Conservation (phyloP, 768 basidiomycete species). For the Boletus sp. region DNA sequence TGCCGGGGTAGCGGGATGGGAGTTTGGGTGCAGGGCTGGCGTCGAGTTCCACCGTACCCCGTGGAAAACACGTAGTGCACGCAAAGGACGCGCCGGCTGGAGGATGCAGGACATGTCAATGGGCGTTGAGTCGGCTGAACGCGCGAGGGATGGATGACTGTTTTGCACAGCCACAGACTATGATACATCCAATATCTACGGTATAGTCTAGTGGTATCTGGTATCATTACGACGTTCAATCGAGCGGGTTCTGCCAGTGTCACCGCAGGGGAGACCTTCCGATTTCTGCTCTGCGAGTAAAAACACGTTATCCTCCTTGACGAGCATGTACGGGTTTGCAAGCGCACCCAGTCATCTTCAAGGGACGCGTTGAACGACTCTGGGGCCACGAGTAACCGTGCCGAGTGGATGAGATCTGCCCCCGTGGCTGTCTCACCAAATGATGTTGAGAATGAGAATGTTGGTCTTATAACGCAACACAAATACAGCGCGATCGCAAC, state of each 20-base stretch:
- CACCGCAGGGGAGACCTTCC: not conserved
- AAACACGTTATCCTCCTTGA: not conserved
- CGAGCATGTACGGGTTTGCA: constrained; percentile 5
- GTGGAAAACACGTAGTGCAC: constrained; percentile 11
- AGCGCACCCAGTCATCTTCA: not conserved
- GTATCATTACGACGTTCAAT: not conserved
- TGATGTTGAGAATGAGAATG: constrained; percentile 10
- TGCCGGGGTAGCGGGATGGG: not conserved
- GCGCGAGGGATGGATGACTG: not conserved
- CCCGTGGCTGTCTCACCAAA: constrained; percentile 3
- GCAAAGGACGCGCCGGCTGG: constrained; percentile 18
- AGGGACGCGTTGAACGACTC: constrained; percentile 12
- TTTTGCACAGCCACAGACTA: constrained; percentile 17
- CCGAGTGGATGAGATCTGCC: constrained; percentile 6
- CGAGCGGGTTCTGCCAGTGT: not conserved
- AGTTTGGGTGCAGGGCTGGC: not conserved
- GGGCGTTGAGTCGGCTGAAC: not conserved
- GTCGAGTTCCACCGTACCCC: constrained; percentile 23
- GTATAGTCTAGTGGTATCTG: not conserved
- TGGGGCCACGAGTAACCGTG: constrained; percentile 11
- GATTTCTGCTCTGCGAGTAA: not conserved
- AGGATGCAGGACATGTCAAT: constrained; percentile 24
- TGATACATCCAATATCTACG: not conserved
- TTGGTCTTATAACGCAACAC: not conserved
- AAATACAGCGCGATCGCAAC: not conserved